Percentiles rank a stretch among this genome's conserved stretches.
Evolutionary conservation across 2,329 filamentous ascomycete species (phyloP).

Genomic region (Diaporthe citriasiana): DNA sequence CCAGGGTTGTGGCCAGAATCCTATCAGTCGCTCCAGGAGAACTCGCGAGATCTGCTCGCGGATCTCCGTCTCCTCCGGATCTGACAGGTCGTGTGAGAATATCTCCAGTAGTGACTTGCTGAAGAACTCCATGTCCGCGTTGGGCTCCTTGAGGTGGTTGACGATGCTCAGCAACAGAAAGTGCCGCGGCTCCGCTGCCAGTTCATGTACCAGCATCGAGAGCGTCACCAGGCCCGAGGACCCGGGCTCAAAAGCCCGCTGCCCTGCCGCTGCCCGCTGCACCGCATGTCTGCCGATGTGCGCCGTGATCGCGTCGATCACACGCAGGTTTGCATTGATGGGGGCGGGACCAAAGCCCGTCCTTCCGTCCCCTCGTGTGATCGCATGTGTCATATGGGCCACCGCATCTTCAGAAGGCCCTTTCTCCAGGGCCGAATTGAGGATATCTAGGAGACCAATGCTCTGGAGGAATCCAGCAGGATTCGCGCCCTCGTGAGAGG

Average conservation of each 20-base stretch:
- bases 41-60: constrained; percentile 93
- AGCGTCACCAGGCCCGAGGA: constrained; percentile 80
- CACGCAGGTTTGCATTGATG: constrained; percentile 75
- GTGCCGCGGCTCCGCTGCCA: constrained; percentile 85
- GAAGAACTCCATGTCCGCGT: constrained; percentile 93
- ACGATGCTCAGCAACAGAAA: constrained; percentile 86
- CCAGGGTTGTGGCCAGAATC: constrained; percentile 95
- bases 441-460: constrained; percentile 69
- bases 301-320: constrained; percentile 87
- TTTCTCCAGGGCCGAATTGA: constrained; percentile 70
- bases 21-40: constrained; percentile 87
- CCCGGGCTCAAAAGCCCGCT: constrained; percentile 73
- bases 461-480: constrained; percentile 67
- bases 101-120: constrained; percentile 86
- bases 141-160: constrained; percentile 93
- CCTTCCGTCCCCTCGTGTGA: constrained; percentile 71
- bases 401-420: constrained; percentile 80
- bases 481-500: constrained; percentile 77
- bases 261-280: constrained; percentile 70
- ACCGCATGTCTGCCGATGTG: constrained; percentile 84
- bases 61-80: constrained; percentile 83
- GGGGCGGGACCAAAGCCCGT: constrained; percentile 77
- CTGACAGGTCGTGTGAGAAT: constrained; percentile 81
- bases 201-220: constrained; percentile 80
- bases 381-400: constrained; percentile 80